phyloP scores from a whole-genome alignment of 345 rosid species.

The Citrus unshiu region DNA sequence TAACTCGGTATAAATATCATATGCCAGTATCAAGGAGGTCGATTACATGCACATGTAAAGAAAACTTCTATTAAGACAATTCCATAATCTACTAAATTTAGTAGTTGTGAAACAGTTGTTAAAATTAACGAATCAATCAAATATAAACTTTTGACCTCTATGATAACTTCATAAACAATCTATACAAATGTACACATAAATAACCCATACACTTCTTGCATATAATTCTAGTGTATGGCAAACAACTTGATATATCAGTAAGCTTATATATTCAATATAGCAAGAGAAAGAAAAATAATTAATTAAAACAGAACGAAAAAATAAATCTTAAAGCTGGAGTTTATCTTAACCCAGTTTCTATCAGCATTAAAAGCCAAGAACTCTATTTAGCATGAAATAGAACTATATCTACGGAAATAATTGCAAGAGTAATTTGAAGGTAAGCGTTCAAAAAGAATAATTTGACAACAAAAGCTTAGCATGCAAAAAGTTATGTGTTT shows the following conservation, averaged over 20 bases:
- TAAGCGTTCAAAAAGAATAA: neutral
- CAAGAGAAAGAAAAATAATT: neutral
- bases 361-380: neutral
- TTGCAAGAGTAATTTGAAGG: neutral
- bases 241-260: neutral
- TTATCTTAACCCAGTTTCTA: neutral
- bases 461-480: constrained; percentile 6
- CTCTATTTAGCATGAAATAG: constrained; percentile 32
- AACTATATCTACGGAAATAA: neutral
- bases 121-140: neutral
- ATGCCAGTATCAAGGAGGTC: too few relatives aligned
- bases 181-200: neutral
- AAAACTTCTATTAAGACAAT: neutral
- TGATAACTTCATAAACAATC: neutral
- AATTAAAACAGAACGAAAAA: neutral
- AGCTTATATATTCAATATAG: neutral
- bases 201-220: neutral
- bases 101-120: neutral
- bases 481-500: neutral
- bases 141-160: neutral
- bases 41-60: too few relatives aligned
- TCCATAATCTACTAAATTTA: neutral
- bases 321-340: neutral
- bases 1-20: neutral
- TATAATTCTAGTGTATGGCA: neutral